Base-by-base conservation (phyloP, 371 early-diverging fungal species). In the Mucor racemosus region DNA sequence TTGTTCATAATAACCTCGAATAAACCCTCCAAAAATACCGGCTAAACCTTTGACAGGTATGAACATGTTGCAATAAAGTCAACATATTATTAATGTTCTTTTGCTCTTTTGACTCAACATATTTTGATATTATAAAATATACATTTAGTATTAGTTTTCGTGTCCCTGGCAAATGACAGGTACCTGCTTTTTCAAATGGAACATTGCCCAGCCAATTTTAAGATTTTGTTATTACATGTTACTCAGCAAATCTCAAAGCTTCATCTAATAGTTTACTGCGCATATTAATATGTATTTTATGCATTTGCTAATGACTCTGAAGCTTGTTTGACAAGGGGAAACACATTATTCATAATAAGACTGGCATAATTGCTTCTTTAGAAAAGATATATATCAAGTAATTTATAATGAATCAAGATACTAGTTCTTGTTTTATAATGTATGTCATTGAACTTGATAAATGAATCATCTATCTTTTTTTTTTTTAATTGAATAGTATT, bases 251-350 rank as follows among this genome's bases (percentile, higher is more conserved):
- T 21, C 19, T 31, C 26, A 10, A 26, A 31, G 53, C 4, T 53
- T 53, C 53, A 53, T 14, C 19, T 11, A 26, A 53, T 31, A 13
- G 13, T 53, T 26, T 21, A 53, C 4, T 26, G 53, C 31, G 53
- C 53, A 53, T 53, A 53, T 53, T 26, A 53, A 53, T 41, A 41
- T 53, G 53, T 53, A 31, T 53, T 53, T 26, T 31, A 53, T 53
- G 53, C 53, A 53, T 53, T 53, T 53, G 14, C 31, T 53, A 31
- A 53, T 53, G 53, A 13, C 31, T 53, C 53, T 53, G 31, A 8
- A 53, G 53, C 53, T 14, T 26, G 21, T 11, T 31, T 53, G 26
- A 53, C 53, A 53, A 53, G 53, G 53, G 26, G 53, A 53, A 6
- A 21, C 11, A 5, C 0, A 21, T 5, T 21, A 26, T 53, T 53